Evolutionary conservation across 306 rosid genomes (phyloP), one percentile per base, ranked within the genome.

Genomic region (Vigna mungo): DNA sequence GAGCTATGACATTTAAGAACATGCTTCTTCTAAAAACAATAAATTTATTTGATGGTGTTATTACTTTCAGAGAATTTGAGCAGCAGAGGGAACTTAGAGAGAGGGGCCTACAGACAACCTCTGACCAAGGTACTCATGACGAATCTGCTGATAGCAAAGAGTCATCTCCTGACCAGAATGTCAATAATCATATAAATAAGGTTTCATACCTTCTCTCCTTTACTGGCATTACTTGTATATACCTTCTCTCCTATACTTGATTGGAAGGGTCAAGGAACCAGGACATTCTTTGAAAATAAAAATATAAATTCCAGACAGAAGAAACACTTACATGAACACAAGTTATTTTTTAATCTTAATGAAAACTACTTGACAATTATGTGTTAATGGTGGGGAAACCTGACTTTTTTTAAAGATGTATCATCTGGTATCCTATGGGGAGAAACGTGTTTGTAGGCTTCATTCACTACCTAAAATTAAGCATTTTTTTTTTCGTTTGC

Each of bases 11-110:
- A 76, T 69, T 79, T 82, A 69, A 65, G 68, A 49, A 49, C 69
- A 64, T 86, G 64, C 72, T 83, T 59, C 74, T 75, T 75, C 65
- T 47, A 52, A 65, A 78, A 82, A 77, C 55, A 76, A n/a, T 47
- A 41, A 43, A 58, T 79, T 85, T 62, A 87, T 74, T 72, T 76
- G 67, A 80, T 53, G 68, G 82, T 76, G 44, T 67, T 75, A 51
- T 58, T 81, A 71, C 68, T 88, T 87, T 80, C 89, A 96, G 99
- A 87, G 99, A 96, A 86, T 96, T 96, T 86, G 99, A 96, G 88
- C 99, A 87, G 82, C 99, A 96, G 82, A 92, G 99, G 87, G 99
- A 96, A 87, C 98, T 89, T 71, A 86, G 97, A 82, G 99, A 96
- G 89, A 92, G 82, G 68, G 98, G 98, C 70, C 88, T 92, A n/a